These are phyloP conservation scores for Acmispon strigosus DNA, from an alignment of 306 rosid species.

Conservation along the genomic window DNA sequence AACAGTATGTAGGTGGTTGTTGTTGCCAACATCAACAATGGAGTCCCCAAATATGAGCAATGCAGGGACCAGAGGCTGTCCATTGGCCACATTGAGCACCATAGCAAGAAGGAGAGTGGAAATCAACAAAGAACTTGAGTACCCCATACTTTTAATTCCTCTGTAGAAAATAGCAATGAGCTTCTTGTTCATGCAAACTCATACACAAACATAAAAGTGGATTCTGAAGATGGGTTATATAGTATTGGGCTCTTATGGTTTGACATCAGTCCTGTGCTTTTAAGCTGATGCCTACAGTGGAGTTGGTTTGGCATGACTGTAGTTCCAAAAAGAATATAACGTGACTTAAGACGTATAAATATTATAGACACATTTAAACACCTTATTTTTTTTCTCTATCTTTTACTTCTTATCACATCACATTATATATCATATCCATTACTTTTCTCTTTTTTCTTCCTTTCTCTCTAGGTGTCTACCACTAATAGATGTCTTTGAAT, in stretches of 20 bases:
- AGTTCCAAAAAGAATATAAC: too few species aligned
- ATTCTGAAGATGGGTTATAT: background rate
- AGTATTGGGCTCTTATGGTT: background rate
- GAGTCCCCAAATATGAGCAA: constrained; percentile 76
- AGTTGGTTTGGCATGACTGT: background rate
- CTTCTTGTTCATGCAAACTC: background rate
- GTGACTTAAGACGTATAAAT: too few species aligned
- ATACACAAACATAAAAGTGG: background rate
- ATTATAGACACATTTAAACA: too few species aligned
- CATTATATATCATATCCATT: too few species aligned
- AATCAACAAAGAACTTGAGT: constrained; percentile 15
- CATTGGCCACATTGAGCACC: constrained; percentile 27
- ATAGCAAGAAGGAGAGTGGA: constrained; percentile 20
- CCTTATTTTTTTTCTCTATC: too few species aligned
- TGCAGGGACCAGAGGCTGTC: constrained; percentile 63
- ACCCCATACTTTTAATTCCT: constrained; percentile 25
- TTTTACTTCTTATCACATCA: too few species aligned
- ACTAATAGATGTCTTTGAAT: too few species aligned
- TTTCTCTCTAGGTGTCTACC: too few species aligned
- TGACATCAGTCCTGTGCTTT: background rate
- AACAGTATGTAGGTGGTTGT: constrained; percentile 34
- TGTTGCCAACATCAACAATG: constrained; percentile 60
- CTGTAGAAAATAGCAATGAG: constrained; percentile 4
- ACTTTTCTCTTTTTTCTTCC: too few species aligned
- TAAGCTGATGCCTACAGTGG: background rate